Evolutionary conservation across 352 stramenopile species (phyloP).

Genomic region (Hyaloperonospora brassicae): DNA sequence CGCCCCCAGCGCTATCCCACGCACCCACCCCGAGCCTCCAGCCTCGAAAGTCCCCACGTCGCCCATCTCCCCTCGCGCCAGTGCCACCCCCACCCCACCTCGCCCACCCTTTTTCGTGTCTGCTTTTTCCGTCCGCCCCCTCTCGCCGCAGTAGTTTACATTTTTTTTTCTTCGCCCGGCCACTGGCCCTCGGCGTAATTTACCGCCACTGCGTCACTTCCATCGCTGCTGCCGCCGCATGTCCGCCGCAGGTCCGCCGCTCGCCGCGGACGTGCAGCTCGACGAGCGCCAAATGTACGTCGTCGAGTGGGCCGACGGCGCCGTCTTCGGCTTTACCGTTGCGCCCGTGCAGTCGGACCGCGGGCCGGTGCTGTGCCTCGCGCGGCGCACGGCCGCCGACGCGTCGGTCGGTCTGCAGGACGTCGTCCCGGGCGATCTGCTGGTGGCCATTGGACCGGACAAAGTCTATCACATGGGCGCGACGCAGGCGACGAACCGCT

Average conservation of each 20-base stretch:
- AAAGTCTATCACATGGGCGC: conserved; percentile 69
- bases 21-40: too few species aligned
- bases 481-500: conserved; percentile 50
- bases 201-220: too few species aligned
- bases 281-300: conserved; percentile 76
- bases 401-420: conserved; percentile 46
- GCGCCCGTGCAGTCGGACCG: conserved; percentile 63
- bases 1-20: too few species aligned
- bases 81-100: too few species aligned
- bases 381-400: conserved; percentile 41
- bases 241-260: too few species aligned
- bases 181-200: too few species aligned
- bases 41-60: too few species aligned
- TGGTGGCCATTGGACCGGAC: conserved; percentile 68
- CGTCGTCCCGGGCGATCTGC: conserved; percentile 64
- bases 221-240: conserved; percentile 9
- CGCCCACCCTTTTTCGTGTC: too few species aligned
- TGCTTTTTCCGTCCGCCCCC: too few species aligned
- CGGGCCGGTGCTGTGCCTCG: conserved; percentile 52
- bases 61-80: too few species aligned
- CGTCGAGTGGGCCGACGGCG: conserved; percentile 52
- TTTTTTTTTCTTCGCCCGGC: too few species aligned
- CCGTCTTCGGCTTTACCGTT: conserved; percentile 64
- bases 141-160: too few species aligned
- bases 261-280: conserved; percentile 32